Evolutionary conservation across 495 filamentous ascomycete species (phyloP).

Genomic region (Neurospora sp.): DNA sequence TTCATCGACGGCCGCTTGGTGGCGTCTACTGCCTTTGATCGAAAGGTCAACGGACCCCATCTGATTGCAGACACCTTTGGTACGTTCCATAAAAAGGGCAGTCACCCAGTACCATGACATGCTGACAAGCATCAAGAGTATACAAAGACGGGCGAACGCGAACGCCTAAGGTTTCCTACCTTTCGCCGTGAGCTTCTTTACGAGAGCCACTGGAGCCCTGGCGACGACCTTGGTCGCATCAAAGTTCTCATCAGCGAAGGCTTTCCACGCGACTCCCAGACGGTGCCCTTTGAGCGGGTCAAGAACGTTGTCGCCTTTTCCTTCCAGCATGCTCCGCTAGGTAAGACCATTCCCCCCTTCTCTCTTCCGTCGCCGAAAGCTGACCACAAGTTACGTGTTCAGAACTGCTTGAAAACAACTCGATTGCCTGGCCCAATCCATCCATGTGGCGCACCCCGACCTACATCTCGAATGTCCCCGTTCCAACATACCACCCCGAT

Average conservation of each 20-base stretch:
- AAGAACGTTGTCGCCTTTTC: conserved; percentile 70
- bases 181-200: conserved; percentile 64
- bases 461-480: conserved; percentile 24
- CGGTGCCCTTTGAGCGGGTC: conserved; percentile 53
- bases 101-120: not conserved
- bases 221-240: conserved; percentile 61
- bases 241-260: conserved; percentile 73
- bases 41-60: conserved; percentile 50
- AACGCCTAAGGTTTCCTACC: conserved; percentile 57
- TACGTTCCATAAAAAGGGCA: conserved; percentile 9
- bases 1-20: conserved; percentile 59
- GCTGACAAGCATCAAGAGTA: conserved; percentile 34
- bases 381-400: not conserved
- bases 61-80: conserved; percentile 41
- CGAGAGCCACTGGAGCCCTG: conserved; percentile 62
- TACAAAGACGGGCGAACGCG: conserved; percentile 52
- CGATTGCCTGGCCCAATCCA: conserved; percentile 77
- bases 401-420: conserved; percentile 64
- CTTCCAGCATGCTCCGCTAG: conserved; percentile 76
- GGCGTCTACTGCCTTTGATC: conserved; percentile 49
- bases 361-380: not conserved
- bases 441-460: conserved; percentile 54
- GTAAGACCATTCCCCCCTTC: conserved; percentile 32
- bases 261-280: conserved; percentile 40
- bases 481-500: conserved; percentile 30